Evolutionary conservation across 352 stramenopile genomes (phyloP), one percentile per base, ranked within the genome.

Genomic region (Nothophytophthora sp.): DNA sequence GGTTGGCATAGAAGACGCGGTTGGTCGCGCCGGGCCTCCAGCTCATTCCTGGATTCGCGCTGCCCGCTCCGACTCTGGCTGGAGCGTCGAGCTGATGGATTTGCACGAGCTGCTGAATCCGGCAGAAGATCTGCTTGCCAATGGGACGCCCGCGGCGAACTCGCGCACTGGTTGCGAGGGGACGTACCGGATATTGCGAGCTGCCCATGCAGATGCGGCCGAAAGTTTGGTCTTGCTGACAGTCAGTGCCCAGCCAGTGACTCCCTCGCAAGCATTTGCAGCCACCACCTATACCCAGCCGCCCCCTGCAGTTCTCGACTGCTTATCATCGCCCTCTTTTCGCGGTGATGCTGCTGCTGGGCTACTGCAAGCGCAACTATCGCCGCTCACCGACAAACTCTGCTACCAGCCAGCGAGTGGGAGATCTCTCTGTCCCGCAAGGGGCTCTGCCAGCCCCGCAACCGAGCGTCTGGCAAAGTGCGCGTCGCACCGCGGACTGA

Each of bases 381-480:
- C 59, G 11, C 59, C 59, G 10, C 13, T 68, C 7, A 47, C 47
- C 22, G 46, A 34, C 49, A 64, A 70, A 46, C 10, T 16, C 24
- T 18, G n/a, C n/a, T n/a, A n/a, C 36, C 2, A 53, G 46, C 25
- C 38, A 44, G 16, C 20, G 23, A 9, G 42, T 51, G 12, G 16
- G 15, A 11, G 34, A 16, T 1, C 28, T 8, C 33, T 30, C 22
- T 15, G 22, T 8, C 3, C 35, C 78, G 58, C 34, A 70, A 74
- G 38, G 73, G 76, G 7, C 62, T 70, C 9, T 87, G 75, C 50
- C 73, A 74, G 10, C 54, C 68, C 0, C 75, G 87, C 37, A 76
- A 76, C 27, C 73, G 78, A 32, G 27, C 27, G 12, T 12, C 27
- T 32, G 27, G 27, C 27, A 12, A 6, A 32, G 6, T 32, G 27